Base-by-base conservation (phyloP, 345 rosid genomes). In the Laguncularia racemosa region DNA sequence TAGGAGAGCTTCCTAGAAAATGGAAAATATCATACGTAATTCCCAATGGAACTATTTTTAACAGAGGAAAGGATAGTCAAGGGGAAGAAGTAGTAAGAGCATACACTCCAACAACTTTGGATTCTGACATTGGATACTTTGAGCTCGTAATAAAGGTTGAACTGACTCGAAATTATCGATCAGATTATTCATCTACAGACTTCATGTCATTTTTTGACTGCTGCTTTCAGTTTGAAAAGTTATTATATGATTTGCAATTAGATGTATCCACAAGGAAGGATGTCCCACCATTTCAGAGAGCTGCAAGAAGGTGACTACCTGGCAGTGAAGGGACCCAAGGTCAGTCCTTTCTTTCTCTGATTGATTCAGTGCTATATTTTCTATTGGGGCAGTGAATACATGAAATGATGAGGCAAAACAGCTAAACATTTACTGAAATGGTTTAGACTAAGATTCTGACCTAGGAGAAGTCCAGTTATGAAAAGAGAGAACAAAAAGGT, bases 191-290 rank as follows among this genome's bases (percentile, higher is more conserved):
- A 15, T 20, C 23, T 20, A 14, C 6, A 9, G 55, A 14, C 46
- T 10, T 33, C 40, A 18, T 48, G 44, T 57, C 33, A 21, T 44
- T 13, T 14, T 45, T 53, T 19, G 13, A 20, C 26, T 7, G 1
- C 44, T 16, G 14, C 49, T 2, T 21, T 46, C 26, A 21, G 58
- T 20, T 52, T 48, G 20, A 26, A 18, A 48, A 20, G 40, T 21
- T 46, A n/a, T 20, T 19, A 14, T 67, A 45, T 50, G 55, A 2
- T 3, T 16, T 53, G 20, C 15, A 16, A 49, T 28, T 64, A 82
- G 88, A 85, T 85, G 92, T 82, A 85, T 73, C 86, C 86, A 14
- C 84, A 78, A 71, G 92, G 88, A 74, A 69, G 86, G 72, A 85
- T 82, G 92, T 82, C 92, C 57, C 86, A 82, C 64, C 84, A 82